phyloP scores from a whole-genome alignment of 306 rosid species.

The Amphicarpaea edgeworthii region DNA sequence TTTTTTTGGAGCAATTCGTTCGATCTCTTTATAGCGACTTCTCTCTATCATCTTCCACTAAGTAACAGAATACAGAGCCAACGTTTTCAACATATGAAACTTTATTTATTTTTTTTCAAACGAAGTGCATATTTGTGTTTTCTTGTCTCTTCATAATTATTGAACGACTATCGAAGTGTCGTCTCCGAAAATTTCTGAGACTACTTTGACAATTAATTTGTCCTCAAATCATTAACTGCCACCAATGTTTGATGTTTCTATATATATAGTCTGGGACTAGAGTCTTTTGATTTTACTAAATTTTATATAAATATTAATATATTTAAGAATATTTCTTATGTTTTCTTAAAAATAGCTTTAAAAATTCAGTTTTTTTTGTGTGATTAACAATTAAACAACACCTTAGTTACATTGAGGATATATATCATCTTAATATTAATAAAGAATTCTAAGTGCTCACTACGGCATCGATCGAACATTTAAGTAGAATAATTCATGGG shows the following conservation, averaged over 20 bases:
- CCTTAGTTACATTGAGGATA: not conserved
- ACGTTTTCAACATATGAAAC: not conserved
- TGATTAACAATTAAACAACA: not conserved
- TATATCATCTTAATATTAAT: not conserved
- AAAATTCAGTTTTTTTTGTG: not conserved
- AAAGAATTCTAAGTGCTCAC: not conserved
- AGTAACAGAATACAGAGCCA: not conserved
- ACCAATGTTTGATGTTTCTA: not conserved
- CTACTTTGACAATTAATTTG: not conserved
- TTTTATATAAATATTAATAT: not conserved
- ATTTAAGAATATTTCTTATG: not conserved
- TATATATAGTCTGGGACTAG: not conserved
- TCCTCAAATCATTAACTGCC: not conserved
- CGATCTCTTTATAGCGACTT: not conserved
- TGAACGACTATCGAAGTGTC: not conserved
- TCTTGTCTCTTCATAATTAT: conserved; percentile 8
- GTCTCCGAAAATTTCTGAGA: not conserved
- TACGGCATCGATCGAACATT: not conserved
- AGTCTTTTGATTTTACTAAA: not conserved
- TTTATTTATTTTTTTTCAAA: no score
- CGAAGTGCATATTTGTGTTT: not conserved
- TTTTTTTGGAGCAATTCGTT: no score
- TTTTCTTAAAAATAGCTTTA: not conserved
- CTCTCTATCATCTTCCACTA: conserved; percentile 1
- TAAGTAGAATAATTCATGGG: not conserved